Evolutionary conservation across 2,329 filamentous ascomycete genomes (phyloP).

Genomic region (Cladosporium sp.): DNA sequence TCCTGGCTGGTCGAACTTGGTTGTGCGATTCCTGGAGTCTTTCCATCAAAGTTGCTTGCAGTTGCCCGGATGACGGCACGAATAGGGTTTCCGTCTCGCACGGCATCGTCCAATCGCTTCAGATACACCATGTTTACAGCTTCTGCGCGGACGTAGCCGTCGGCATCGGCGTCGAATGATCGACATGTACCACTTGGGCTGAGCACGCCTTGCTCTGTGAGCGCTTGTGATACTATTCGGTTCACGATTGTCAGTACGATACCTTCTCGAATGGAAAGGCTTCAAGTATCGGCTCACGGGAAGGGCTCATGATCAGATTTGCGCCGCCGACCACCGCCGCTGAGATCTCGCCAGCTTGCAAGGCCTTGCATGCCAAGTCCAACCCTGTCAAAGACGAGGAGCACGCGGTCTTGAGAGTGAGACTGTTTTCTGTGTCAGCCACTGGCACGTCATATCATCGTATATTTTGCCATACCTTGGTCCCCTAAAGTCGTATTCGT

Average conservation of each 20-base stretch:
- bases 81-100: conserved; percentile 22
- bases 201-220: conserved; percentile 33
- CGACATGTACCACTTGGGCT: conserved; percentile 29
- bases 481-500: conserved; percentile 23
- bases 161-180: conserved; percentile 39
- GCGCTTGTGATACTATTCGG: conserved; percentile 25
- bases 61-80: conserved; percentile 21
- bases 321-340: conserved; percentile 23
- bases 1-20: not conserved
- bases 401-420: conserved; percentile 45
- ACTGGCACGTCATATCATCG: too few relatives aligned
- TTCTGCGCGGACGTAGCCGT: conserved; percentile 52
- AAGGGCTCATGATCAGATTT: conserved; percentile 27
- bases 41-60: conserved; percentile 12
- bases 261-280: too few relatives aligned
- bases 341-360: conserved; percentile 29
- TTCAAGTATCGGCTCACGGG: too few relatives aligned
- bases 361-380: conserved; percentile 32
- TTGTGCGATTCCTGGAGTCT: not conserved
- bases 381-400: conserved; percentile 42
- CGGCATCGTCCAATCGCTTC: conserved; percentile 21
- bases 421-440: not conserved
- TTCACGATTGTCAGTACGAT: too few relatives aligned
- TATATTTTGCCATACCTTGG: not conserved
- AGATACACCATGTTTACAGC: conserved; percentile 37